These are phyloP conservation scores for Verticillium alfalfae DNA, from an alignment of 2,329 filamentous ascomycete genomes.

Conservation along the genomic window DNA sequence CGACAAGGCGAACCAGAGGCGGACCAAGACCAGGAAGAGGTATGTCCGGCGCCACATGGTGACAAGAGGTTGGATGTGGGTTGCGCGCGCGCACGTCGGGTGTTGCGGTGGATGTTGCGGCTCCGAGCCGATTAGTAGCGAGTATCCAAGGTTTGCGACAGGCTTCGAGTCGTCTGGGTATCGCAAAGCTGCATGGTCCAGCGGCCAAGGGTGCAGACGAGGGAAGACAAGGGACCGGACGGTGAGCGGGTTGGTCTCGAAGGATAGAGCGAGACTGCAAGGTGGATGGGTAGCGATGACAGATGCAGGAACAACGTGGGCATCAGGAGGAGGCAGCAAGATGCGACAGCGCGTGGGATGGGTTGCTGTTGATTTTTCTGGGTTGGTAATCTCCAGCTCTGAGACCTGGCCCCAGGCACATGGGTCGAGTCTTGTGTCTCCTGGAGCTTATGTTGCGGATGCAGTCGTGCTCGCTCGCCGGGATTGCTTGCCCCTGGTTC, in stretches of 20 bases:
- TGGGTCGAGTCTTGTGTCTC: background rate
- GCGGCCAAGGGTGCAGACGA: background rate
- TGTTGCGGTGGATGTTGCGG: background rate
- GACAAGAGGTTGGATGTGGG: background rate
- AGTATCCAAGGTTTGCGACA: background rate
- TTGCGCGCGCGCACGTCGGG: background rate
- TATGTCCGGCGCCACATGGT: slow-evolving; percentile 90
- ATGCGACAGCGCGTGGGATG: background rate
- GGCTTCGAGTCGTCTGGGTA: background rate
- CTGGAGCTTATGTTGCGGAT: background rate
- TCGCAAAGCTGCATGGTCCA: background rate
- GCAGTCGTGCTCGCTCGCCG: background rate
- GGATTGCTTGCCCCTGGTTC: background rate
- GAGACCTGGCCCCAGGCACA: background rate
- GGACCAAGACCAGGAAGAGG: slow-evolving; percentile 75
- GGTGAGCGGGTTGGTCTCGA: background rate
- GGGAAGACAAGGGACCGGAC: background rate
- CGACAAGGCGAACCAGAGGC: slow-evolving; percentile 89
- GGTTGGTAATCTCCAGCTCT: background rate
- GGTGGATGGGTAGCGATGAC: background rate
- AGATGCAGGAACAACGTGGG: background rate
- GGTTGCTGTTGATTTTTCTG: background rate
- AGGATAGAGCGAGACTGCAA: background rate
- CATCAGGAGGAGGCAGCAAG: background rate
- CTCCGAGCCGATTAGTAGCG: background rate